These are phyloP conservation scores for Pseudocercospora fijiensis DNA, from an alignment of 2,329 filamentous ascomycete species.

Conservation along the genomic window DNA sequence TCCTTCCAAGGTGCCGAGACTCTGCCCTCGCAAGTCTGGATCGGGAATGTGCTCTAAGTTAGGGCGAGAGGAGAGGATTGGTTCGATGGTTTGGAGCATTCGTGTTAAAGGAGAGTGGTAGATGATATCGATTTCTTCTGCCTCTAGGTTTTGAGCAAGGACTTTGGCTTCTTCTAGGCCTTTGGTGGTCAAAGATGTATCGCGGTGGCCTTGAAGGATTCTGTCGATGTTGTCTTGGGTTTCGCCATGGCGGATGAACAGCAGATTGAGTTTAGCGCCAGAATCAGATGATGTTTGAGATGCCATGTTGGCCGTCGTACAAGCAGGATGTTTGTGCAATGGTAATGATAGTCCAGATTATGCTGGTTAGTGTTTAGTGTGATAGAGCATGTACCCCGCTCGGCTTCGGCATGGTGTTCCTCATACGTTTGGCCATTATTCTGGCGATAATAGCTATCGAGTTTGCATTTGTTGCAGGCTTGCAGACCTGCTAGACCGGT, in stretches of 20 bases:
- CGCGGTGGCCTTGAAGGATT: not conserved
- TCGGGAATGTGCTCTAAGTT: not conserved
- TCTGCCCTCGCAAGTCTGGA: not conserved
- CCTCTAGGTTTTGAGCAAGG: not conserved
- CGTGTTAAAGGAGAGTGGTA: not conserved
- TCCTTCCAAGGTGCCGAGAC: not conserved
- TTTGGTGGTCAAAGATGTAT: not conserved
- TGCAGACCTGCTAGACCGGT: not conserved
- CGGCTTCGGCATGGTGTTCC: not conserved
- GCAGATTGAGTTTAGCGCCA: not conserved
- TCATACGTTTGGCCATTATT: not conserved
- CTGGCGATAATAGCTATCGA: not conserved
- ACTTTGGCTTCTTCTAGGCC: not conserved
- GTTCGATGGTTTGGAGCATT: not conserved
- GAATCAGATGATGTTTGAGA: not conserved
- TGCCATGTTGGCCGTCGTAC: not conserved
- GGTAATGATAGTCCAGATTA: not conserved
- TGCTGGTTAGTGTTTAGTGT: not conserved
- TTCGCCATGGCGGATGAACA: not conserved
- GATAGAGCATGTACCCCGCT: not conserved
- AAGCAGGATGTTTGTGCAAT: not conserved
- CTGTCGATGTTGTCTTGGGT: conserved; percentile 1
- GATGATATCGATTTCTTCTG: not conserved
- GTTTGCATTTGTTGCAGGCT: not conserved
- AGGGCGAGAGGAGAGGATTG: not conserved